Evolutionary conservation across 176 grass and related monocot species (phyloP).

Genomic region (Dactylis glomerata): DNA sequence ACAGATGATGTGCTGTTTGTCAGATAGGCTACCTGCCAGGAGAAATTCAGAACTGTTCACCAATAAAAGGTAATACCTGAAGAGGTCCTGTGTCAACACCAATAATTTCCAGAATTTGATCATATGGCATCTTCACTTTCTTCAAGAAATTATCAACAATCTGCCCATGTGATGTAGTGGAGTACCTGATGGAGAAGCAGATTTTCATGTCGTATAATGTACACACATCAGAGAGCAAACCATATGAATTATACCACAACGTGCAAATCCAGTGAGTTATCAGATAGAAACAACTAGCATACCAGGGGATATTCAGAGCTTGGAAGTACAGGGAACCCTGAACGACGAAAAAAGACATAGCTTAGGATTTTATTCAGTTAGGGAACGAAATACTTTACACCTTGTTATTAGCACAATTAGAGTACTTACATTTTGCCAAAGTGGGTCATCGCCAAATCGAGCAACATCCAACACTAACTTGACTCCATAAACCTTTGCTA

Average conservation of each 20-base stretch:
- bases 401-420: neutral
- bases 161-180: slow-evolving; percentile 46
- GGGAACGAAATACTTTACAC: neutral
- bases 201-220: neutral
- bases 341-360: neutral
- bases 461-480: slow-evolving; percentile 71
- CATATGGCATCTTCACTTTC: slow-evolving; percentile 61
- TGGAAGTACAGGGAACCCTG: slow-evolving; percentile 68
- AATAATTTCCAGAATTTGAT: slow-evolving; percentile 61
- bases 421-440: slow-evolving; percentile 66
- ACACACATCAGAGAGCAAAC: neutral
- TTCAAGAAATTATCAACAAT: slow-evolving; percentile 57
- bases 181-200: slow-evolving; percentile 51
- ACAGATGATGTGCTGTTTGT: neutral
- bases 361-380: slow-evolving; percentile 11
- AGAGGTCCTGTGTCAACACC: slow-evolving; percentile 61
- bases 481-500: slow-evolving; percentile 51
- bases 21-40: neutral
- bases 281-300: slow-evolving; percentile 14
- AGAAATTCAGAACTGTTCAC: neutral
- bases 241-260: neutral
- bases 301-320: slow-evolving; percentile 74
- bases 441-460: slow-evolving; percentile 49
- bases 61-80: slow-evolving; percentile 43
- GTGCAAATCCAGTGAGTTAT: neutral